A percentile compares a stretch with the other conserved stretches of the same genome.
These are phyloP conservation scores for Xylariaceae sp. DNA, from an alignment of 2,329 filamentous ascomycete genomes.

Conservation along the genomic window DNA sequence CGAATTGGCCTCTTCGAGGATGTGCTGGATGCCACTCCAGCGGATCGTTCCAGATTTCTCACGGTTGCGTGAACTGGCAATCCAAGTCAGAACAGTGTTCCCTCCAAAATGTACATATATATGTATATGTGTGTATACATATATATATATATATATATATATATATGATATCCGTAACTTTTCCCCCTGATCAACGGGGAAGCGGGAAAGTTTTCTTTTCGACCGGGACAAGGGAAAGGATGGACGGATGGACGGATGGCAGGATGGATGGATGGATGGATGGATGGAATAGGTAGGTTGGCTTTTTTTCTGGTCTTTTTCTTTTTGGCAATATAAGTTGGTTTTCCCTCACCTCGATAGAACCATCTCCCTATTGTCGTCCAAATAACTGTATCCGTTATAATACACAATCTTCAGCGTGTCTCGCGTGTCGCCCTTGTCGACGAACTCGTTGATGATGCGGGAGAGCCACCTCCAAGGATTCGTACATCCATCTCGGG, in stretches of 20 bases:
- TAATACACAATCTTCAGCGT: conserved; percentile 56
- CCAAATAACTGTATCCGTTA: conserved; percentile 49
- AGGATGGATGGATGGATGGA: no score
- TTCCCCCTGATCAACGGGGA: no score
- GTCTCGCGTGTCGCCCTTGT: conserved; percentile 49
- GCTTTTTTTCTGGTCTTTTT: no score
- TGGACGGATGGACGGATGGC: neutral
- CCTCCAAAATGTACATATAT: no score
- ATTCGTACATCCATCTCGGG: conserved; percentile 41
- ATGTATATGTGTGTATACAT: no score
- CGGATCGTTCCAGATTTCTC: conserved; percentile 44
- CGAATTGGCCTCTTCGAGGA: conserved; percentile 49
- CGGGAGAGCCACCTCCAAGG: conserved; percentile 50
- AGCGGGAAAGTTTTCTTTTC: neutral
- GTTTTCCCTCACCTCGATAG: conserved; percentile 44
- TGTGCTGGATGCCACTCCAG: conserved; percentile 52
- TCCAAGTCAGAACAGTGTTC: neutral
- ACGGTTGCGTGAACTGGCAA: conserved; percentile 41
- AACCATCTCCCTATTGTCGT: conserved; percentile 52
- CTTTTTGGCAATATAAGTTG: neutral
- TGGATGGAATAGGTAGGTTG: no score
- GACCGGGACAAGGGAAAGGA: neutral
- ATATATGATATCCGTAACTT: no score
- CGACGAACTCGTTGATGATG: conserved; percentile 48
- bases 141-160: no score